Conservation (phyloP, 768 basidiomycete species). For the Boletus rubropictus region DNA sequence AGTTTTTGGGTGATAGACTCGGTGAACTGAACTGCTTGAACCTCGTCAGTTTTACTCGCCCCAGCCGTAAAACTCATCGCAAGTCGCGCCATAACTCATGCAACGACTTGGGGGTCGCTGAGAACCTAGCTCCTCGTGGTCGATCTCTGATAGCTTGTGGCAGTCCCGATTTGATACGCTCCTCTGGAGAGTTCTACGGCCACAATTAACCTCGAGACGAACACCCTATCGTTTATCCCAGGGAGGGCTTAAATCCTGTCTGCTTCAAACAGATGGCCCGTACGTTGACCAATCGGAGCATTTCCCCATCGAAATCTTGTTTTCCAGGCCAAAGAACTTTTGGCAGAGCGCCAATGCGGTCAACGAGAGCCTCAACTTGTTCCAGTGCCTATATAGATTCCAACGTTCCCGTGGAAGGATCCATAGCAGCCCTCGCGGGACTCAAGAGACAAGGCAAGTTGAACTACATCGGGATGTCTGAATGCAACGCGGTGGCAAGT, state of each 20-base stretch:
- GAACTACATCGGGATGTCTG: slow-evolving; percentile 55
- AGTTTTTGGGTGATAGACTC: neutral
- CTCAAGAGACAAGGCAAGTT: slow-evolving; percentile 33
- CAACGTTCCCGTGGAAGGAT: slow-evolving; percentile 41
- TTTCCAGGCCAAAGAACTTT: slow-evolving; percentile 34
- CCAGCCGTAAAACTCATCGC: neutral
- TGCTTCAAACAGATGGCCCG: slow-evolving; percentile 21
- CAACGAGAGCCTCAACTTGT: slow-evolving; percentile 50
- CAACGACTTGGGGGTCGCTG: slow-evolving; percentile 29
- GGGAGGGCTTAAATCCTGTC: slow-evolving; percentile 6
- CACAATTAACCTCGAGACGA: slow-evolving; percentile 44
- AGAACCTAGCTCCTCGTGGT: neutral
- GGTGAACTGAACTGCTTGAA: neutral
- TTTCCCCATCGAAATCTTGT: neutral
- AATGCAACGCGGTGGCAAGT: slow-evolving; percentile 35
- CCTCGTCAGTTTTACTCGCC: neutral
- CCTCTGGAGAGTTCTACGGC: slow-evolving; percentile 53
- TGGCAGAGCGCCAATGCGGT: slow-evolving; percentile 40
- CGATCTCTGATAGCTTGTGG: neutral
- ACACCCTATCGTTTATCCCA: slow-evolving; percentile 20
- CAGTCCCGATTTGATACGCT: neutral
- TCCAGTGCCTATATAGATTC: slow-evolving; percentile 45
- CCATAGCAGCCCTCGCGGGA: slow-evolving; percentile 37
- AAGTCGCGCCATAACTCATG: slow-evolving; percentile 22
- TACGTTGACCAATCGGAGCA: slow-evolving; percentile 10